These are phyloP conservation scores for Cerioporus squamosus DNA, from an alignment of 1,284 basidiomycete genomes.

Conservation along the genomic window DNA sequence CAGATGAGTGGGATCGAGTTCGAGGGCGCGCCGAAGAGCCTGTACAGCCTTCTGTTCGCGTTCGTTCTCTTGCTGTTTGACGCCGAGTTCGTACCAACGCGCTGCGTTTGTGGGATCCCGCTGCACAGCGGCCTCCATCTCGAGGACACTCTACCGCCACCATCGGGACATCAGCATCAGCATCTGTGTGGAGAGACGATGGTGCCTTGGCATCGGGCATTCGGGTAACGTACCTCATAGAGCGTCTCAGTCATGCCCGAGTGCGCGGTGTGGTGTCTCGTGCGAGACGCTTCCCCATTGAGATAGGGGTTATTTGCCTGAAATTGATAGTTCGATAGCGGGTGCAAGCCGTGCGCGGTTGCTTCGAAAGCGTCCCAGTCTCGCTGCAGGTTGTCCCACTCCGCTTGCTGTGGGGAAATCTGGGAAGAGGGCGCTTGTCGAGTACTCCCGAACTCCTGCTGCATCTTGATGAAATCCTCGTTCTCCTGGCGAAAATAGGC, in stretches of 20 bases:
- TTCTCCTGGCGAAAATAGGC: slow-evolving; percentile 77
- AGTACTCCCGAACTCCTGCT: not conserved
- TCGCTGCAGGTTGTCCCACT: slow-evolving; percentile 74
- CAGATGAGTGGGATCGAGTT: slow-evolving; percentile 78
- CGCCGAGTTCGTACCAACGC: slow-evolving; percentile 92
- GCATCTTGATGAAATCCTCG: slow-evolving; percentile 54
- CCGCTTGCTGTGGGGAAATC: slow-evolving; percentile 26
- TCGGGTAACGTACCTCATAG: slow-evolving; percentile 57
- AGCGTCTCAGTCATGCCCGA: slow-evolving; percentile 43
- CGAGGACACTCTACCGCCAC: slow-evolving; percentile 73
- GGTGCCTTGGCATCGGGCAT: not conserved
- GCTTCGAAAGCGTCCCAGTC: slow-evolving; percentile 88
- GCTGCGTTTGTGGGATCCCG: slow-evolving; percentile 70
- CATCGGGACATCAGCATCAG: slow-evolving; percentile 8
- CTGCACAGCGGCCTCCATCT: slow-evolving; percentile 91
- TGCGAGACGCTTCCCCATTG: slow-evolving; percentile 56
- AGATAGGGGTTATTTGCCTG: slow-evolving; percentile 85
- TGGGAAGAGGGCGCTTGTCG: not conserved
- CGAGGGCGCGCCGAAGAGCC: slow-evolving; percentile 82
- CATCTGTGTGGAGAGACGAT: slow-evolving; percentile 7
- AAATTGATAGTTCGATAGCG: slow-evolving; percentile 73
- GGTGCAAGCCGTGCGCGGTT: slow-evolving; percentile 63
- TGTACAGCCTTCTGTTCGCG: slow-evolving; percentile 90
- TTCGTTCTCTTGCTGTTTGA: slow-evolving; percentile 99
- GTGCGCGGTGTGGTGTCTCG: slow-evolving; percentile 61